A percentile compares a stretch with the other conserved stretches of the same genome.
These are phyloP conservation scores for Tremella mesenterica DNA, from an alignment of 768 basidiomycete species.

Conservation along the genomic window DNA sequence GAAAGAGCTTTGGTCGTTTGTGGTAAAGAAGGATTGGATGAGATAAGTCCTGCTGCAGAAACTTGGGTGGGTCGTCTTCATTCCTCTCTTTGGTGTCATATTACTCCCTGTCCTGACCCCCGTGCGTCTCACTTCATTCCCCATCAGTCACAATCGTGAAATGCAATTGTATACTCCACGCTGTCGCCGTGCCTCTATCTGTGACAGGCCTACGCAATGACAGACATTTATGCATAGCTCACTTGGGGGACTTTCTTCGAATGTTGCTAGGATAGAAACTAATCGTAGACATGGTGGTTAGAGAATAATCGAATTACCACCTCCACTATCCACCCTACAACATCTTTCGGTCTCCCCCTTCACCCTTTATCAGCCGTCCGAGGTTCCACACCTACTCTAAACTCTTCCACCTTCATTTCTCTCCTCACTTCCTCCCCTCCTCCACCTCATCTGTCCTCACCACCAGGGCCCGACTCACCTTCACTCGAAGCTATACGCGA, in stretches of 20 bases:
- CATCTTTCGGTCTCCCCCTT: conserved; percentile 63
- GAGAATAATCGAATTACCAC: conserved; percentile 55
- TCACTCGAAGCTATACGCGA: conserved; percentile 60
- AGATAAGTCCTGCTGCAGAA: conserved; percentile 87
- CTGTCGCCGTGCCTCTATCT: too few relatives aligned
- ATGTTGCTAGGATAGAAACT: background rate
- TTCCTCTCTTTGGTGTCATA: background rate
- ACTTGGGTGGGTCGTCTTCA: conserved; percentile 48
- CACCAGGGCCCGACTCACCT: conserved; percentile 32
- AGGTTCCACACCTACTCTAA: conserved; percentile 67
- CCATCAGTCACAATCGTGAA: background rate
- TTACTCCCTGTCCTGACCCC: too few relatives aligned
- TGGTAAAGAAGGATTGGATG: conserved; percentile 82
- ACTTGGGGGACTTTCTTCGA: too few relatives aligned
- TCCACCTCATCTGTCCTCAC: conserved; percentile 31
- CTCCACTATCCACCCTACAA: conserved; percentile 55
- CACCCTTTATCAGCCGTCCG: conserved; percentile 64
- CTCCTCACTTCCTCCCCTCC: conserved; percentile 52
- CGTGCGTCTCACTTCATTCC: too few relatives aligned
- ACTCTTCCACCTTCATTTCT: conserved; percentile 62
- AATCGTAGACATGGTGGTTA: conserved; percentile 59
- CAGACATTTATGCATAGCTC: too few relatives aligned
- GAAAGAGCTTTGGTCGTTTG: conserved; percentile 84
- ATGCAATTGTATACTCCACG: background rate
- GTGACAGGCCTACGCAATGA: too few relatives aligned